These are phyloP conservation scores for Bryoglossum gracile DNA, from an alignment of 495 filamentous ascomycete species.

Conservation along the genomic window DNA sequence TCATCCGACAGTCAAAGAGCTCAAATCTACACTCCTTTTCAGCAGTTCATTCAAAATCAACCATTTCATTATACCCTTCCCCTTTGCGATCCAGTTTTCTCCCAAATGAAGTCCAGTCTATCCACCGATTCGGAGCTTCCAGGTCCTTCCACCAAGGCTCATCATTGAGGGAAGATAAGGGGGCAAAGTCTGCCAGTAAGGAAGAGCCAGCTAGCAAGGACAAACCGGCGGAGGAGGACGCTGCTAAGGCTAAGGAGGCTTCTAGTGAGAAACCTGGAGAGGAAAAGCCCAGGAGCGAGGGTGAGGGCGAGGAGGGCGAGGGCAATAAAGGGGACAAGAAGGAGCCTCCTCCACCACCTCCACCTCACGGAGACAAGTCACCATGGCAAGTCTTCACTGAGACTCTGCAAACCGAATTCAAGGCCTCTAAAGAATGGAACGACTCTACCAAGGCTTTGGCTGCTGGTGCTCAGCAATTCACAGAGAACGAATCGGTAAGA, in stretches of 20 bases:
- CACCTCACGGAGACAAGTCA: constrained; percentile 94
- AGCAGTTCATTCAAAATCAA: constrained; percentile 19
- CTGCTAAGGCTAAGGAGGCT: constrained; percentile 31
- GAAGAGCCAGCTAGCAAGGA: constrained; percentile 31
- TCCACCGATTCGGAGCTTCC: constrained; percentile 27
- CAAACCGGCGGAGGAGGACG: constrained; percentile 37
- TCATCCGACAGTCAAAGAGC: constrained; percentile 36
- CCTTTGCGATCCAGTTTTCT: constrained; percentile 41
- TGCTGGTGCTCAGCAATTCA: constrained; percentile 78
- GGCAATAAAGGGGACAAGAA: constrained; percentile 49
- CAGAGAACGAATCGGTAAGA: constrained; percentile 88
- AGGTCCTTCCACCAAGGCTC: constrained; percentile 38
- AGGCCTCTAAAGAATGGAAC: constrained; percentile 98
- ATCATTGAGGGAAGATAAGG: constrained; percentile 30
- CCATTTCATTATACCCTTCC: constrained; percentile 9
- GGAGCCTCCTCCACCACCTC: constrained; percentile 69
- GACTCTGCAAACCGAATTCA: constrained; percentile 85
- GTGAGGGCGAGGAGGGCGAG: constrained; percentile 35
- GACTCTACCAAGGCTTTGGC: constrained; percentile 94
- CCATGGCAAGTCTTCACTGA: constrained; percentile 98
- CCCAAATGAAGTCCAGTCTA: constrained; percentile 29
- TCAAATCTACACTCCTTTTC: constrained; percentile 25
- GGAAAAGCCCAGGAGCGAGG: constrained; percentile 39
- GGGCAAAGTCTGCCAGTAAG: constrained; percentile 29
- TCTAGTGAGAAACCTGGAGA: constrained; percentile 22